Evolutionary conservation across 2,329 filamentous ascomycete species (phyloP).

Genomic region (Raffaelea ambrosiae): DNA sequence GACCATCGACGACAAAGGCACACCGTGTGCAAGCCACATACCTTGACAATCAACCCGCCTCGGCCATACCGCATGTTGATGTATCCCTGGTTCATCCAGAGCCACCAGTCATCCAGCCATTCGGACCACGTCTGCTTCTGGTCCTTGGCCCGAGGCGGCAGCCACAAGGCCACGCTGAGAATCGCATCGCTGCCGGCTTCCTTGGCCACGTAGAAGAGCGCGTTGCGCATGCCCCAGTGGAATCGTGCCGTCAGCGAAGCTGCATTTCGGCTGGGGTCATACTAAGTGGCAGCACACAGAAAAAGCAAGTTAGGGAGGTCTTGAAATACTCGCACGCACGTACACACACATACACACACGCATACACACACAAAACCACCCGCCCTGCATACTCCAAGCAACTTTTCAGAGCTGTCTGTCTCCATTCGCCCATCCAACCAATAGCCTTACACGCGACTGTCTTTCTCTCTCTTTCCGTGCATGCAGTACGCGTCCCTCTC

Average conservation of each 20-base stretch:
- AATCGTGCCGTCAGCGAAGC: slow-evolving; percentile 57
- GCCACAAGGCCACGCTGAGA: slow-evolving; percentile 66
- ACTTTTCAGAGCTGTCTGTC: no score
- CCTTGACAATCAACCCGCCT: slow-evolving; percentile 56
- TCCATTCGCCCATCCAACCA: no score
- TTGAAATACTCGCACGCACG: no score
- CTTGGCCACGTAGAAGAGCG: slow-evolving; percentile 62
- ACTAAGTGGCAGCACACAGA: slow-evolving; percentile 27
- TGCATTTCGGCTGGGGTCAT: slow-evolving; percentile 51
- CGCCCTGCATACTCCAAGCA: no score
- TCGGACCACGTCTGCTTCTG: slow-evolving; percentile 49
- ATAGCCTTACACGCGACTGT: no score
- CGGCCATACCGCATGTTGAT: slow-evolving; percentile 63
- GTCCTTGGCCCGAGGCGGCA: slow-evolving; percentile 43
- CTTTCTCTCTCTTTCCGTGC: no score
- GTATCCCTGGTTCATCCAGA: slow-evolving; percentile 56
- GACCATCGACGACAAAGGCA: no score
- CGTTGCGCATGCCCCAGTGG: slow-evolving; percentile 61
- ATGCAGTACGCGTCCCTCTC: no score
- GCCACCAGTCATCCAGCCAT: slow-evolving; percentile 55
- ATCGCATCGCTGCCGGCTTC: slow-evolving; percentile 45
- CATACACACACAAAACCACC: no score
- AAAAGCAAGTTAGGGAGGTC: no score
- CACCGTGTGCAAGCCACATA: slow-evolving; percentile 18
- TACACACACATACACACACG: no score